Evolutionary conservation across 345 rosid species (phyloP).

Genomic region (Cardamine chenopodiifolia): DNA sequence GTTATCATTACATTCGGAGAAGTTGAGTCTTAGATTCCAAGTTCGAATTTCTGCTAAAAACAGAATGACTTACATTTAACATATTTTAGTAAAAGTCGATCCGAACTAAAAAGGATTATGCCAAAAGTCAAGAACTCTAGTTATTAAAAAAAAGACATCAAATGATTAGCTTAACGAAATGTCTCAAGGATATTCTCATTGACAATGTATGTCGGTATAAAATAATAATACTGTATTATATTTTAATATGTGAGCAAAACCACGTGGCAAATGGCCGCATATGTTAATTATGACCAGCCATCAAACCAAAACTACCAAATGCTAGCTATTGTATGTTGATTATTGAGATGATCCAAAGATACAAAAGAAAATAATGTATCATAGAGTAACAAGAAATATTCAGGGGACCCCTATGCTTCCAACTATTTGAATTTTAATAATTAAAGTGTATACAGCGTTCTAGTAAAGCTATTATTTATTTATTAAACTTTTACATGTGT

Average conservation of each 20-base stretch:
- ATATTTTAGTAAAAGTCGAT: too few species aligned
- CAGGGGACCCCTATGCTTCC: constrained; percentile 37
- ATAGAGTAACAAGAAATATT: constrained; percentile 18
- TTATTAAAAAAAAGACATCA: neutral
- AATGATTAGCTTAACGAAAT: constrained; percentile 31
- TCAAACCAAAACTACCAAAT: constrained; percentile 24
- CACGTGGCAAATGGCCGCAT: constrained; percentile 32
- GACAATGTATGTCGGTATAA: constrained; percentile 17
- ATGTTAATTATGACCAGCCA: constrained; percentile 21
- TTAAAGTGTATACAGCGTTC: constrained; percentile 12
- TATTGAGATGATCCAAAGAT: constrained; percentile 3
- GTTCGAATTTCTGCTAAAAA: neutral
- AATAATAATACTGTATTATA: neutral
- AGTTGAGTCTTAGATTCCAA: neutral
- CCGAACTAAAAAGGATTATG: neutral
- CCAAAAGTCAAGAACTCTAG: neutral
- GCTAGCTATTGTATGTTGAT: constrained; percentile 8
- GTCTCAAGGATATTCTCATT: constrained; percentile 32
- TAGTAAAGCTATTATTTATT: constrained; percentile 5
- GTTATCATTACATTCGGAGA: neutral
- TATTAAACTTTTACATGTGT: constrained; percentile 24
- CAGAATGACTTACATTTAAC: neutral
- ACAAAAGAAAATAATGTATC: neutral
- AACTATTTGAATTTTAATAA: constrained; percentile 21
- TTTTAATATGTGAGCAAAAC: neutral